Percentiles rank a stretch among this genome's conserved stretches.
Conservation (phyloP, 2,329 filamentous ascomycete genomes). For the Sporothrix pseudoabietina region DNA sequence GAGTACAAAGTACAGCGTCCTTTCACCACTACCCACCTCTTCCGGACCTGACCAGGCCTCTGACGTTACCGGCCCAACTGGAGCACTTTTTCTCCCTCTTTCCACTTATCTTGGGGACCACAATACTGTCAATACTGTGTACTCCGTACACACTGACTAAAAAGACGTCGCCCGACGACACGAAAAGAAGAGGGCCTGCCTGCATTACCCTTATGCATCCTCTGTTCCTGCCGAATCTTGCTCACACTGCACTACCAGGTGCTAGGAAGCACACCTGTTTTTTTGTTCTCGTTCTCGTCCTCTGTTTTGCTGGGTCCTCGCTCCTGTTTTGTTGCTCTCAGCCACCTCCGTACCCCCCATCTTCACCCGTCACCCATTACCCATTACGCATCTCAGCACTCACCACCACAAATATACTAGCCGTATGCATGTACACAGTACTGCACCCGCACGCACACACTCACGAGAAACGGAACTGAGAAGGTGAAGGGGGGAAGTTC, state of each 20-base stretch:
- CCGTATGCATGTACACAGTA: not conserved
- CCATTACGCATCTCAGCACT: not conserved
- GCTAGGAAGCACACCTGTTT: not conserved
- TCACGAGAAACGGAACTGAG: not conserved
- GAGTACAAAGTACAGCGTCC: not conserved
- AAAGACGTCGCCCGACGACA: constrained; percentile 13
- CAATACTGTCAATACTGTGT: not conserved
- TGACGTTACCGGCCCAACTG: constrained; percentile 16
- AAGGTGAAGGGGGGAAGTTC: constrained; percentile 1
- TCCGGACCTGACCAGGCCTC: not conserved
- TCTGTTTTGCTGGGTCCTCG: not conserved
- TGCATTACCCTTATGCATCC: constrained; percentile 23
- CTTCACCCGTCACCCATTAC: not conserved
- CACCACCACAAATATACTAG: not conserved
- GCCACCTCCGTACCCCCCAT: constrained; percentile 26
- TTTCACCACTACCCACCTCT: not conserved
- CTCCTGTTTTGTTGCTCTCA: constrained; percentile 8
- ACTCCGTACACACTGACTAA: constrained; percentile 9
- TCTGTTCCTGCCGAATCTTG: constrained; percentile 18
- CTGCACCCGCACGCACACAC: not conserved
- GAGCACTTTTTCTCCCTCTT: not conserved
- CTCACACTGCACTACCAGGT: not conserved
- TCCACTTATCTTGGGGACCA: not conserved
- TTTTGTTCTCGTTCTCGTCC: not conserved
- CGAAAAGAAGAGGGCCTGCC: not conserved